These are phyloP conservation scores for Aspergillus taichungensis DNA, from an alignment of 495 filamentous ascomycete genomes.

Conservation along the genomic window DNA sequence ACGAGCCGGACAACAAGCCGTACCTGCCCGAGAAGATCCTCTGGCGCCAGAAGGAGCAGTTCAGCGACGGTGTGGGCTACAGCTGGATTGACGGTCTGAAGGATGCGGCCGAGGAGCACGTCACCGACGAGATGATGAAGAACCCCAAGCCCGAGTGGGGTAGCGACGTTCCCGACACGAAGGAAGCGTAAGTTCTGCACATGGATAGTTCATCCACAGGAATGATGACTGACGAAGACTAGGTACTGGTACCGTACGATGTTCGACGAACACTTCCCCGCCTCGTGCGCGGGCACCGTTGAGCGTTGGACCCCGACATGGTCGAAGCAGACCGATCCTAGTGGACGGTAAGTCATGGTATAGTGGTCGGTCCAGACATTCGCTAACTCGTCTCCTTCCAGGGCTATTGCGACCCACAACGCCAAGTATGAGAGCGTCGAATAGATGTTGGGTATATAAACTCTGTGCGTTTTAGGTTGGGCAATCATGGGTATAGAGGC, in stretches of 20 bases:
- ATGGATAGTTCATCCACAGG: not conserved
- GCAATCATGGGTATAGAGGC: slow-evolving; percentile 15
- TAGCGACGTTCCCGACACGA: slow-evolving; percentile 80
- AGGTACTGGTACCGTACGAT: slow-evolving; percentile 95
- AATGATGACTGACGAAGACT: slow-evolving; percentile 20
- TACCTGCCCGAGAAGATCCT: slow-evolving; percentile 94
- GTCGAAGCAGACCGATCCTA: slow-evolving; percentile 92
- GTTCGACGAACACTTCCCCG: slow-evolving; percentile 98
- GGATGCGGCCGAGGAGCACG: slow-evolving; percentile 77
- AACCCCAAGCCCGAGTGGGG: slow-evolving; percentile 96
- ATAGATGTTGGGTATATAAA: slow-evolving; percentile 18
- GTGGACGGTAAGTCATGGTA: slow-evolving; percentile 61
- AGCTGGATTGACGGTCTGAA: slow-evolving; percentile 98
- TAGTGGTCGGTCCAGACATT: not conserved
- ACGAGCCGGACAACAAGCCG: slow-evolving; percentile 65
- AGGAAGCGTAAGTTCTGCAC: slow-evolving; percentile 68
- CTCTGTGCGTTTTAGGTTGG: slow-evolving; percentile 6
- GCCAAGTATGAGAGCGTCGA: slow-evolving; percentile 50
- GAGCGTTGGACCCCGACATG: slow-evolving; percentile 97
- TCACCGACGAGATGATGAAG: slow-evolving; percentile 95
- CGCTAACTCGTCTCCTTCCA: slow-evolving; percentile 15
- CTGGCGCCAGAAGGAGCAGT: slow-evolving; percentile 99
- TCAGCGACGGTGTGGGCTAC: slow-evolving; percentile 96
- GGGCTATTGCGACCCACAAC: slow-evolving; percentile 62
- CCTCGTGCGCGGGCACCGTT: slow-evolving; percentile 82